Conservation (phyloP, 1,284 basidiomycete genomes). For the Ganoderma resinaceum region DNA sequence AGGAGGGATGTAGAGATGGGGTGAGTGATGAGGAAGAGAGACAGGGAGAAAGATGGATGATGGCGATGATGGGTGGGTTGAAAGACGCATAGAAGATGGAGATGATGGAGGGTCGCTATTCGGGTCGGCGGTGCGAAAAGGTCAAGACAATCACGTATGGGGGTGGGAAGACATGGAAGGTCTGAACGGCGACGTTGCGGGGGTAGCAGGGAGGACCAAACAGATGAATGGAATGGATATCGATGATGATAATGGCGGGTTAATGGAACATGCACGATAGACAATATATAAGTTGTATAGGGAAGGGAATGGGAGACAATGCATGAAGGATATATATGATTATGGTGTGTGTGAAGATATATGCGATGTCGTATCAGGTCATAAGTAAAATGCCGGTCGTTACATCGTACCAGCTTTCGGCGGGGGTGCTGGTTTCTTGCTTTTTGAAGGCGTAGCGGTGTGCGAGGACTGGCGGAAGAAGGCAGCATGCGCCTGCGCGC, state of each 20-base stretch:
- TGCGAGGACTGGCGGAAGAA: constrained; percentile 46
- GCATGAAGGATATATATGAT: constrained; percentile 1
- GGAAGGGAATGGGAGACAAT: background rate
- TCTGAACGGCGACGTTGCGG: background rate
- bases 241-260: background rate
- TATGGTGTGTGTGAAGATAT: background rate
- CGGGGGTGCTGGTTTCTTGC: constrained; percentile 16
- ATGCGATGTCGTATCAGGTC: constrained; percentile 2
- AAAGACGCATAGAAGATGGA: background rate
- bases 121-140: background rate
- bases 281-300: background rate
- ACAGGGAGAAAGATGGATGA: background rate
- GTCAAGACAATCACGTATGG: background rate
- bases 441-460: constrained; percentile 19
- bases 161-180: background rate
- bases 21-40: background rate
- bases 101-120: background rate
- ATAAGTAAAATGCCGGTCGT: constrained; percentile 16
- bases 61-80: background rate
- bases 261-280: background rate
- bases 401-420: constrained; percentile 9
- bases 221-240: background rate
- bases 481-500: constrained; percentile 66
- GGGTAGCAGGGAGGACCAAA: background rate
- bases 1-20: background rate